phyloP scores from a whole-genome alignment of 495 filamentous ascomycete species.

The Penicillium turbatum region DNA sequence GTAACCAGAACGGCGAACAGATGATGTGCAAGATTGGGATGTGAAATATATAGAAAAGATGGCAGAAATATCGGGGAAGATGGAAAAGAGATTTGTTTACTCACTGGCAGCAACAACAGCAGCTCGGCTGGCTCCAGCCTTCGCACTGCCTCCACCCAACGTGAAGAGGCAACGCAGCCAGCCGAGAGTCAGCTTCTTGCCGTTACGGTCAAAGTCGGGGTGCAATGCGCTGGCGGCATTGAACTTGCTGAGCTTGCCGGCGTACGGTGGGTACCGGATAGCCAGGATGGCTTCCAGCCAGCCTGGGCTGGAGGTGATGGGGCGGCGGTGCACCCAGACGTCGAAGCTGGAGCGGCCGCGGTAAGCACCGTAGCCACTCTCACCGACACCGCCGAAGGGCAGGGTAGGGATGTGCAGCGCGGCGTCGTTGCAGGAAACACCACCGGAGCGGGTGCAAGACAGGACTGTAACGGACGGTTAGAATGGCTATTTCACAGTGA shows the following conservation, averaged over 20 bases:
- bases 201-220: constrained; percentile 83
- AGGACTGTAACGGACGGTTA: constrained; percentile 47
- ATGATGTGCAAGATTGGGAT: constrained; percentile 6
- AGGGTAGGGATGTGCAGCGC: constrained; percentile 79
- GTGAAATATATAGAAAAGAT: constrained; percentile 2
- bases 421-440: constrained; percentile 76
- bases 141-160: constrained; percentile 42
- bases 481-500: constrained; percentile 1
- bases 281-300: constrained; percentile 77
- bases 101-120: constrained; percentile 44
- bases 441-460: constrained; percentile 62
- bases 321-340: constrained; percentile 73
- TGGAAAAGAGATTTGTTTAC: constrained; percentile 24
- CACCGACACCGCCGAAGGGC: constrained; percentile 87
- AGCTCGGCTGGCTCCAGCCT: constrained; percentile 39
- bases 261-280: constrained; percentile 79
- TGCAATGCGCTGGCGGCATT: constrained; percentile 51
- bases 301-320: constrained; percentile 66
- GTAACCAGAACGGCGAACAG: neutral
- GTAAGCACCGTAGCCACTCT: constrained; percentile 79
- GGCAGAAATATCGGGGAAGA: constrained; percentile 2
- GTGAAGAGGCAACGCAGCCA: constrained; percentile 44
- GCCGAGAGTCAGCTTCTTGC: constrained; percentile 50
- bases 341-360: constrained; percentile 81
- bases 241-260: constrained; percentile 56